These are phyloP conservation scores for Melampsora americana DNA, from an alignment of 1,284 basidiomycete genomes.

Conservation along the genomic window DNA sequence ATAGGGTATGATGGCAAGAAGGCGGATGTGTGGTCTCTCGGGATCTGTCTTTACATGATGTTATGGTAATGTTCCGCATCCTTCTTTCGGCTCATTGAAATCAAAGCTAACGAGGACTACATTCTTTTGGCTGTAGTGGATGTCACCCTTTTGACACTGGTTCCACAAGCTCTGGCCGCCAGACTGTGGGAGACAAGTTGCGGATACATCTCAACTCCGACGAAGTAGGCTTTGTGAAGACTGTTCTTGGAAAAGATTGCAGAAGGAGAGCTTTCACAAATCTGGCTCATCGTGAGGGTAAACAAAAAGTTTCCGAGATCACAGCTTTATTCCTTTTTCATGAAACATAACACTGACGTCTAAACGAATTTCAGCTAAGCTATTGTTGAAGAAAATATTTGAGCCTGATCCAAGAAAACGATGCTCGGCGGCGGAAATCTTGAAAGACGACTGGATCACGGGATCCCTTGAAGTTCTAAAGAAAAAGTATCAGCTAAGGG, in stretches of 20 bases:
- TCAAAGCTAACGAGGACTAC: background rate
- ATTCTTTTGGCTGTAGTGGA: slow-evolving; percentile 19
- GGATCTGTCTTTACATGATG: slow-evolving; percentile 41
- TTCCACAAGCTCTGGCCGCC: background rate
- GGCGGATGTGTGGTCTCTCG: slow-evolving; percentile 40
- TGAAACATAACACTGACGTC: background rate
- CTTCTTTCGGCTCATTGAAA: background rate
- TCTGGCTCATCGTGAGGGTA: slow-evolving; percentile 32
- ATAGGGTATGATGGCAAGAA: slow-evolving; percentile 42
- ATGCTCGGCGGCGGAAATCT: slow-evolving; percentile 16
- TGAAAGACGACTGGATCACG: slow-evolving; percentile 22
- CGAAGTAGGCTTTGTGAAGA: slow-evolving; percentile 39
- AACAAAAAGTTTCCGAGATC: background rate
- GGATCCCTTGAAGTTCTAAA: background rate
- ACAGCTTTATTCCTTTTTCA: background rate
- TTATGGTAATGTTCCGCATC: slow-evolving; percentile 24
- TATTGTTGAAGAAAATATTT: slow-evolving; percentile 26
- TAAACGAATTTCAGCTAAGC: slow-evolving; percentile 1
- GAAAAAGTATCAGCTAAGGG: slow-evolving; percentile 23
- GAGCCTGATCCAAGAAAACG: slow-evolving; percentile 25
- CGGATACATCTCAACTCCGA: slow-evolving; percentile 6
- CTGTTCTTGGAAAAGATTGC: slow-evolving; percentile 12
- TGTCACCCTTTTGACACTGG: slow-evolving; percentile 41
- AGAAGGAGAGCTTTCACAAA: slow-evolving; percentile 22
- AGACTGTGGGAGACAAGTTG: slow-evolving; percentile 20